These are phyloP conservation scores for Pichia phayaonensis DNA, from an alignment of 805 yeast species.

Conservation along the genomic window DNA sequence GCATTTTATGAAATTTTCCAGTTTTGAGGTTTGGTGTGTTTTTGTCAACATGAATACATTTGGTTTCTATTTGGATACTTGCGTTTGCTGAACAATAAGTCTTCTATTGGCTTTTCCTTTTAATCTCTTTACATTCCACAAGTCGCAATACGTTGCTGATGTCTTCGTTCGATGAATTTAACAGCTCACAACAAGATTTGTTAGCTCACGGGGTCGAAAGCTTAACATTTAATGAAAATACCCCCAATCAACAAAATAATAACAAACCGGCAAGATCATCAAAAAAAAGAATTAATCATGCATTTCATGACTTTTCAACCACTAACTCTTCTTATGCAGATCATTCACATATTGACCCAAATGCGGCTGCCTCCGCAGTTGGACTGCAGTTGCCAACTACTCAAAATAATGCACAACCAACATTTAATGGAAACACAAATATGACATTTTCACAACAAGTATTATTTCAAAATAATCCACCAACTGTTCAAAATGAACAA, in stretches of 20 bases:
- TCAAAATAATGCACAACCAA: neutral
- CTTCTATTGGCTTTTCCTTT: neutral
- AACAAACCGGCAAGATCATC: slow-evolving; percentile 1
- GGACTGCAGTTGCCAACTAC: slow-evolving; percentile 16
- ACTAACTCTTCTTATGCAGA: neutral
- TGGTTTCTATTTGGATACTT: neutral
- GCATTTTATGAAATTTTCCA: neutral
- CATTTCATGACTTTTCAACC: slow-evolving; percentile 21
- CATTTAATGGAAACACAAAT: neutral
- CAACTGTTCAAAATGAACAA: neutral
- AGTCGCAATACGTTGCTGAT: neutral
- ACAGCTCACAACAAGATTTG: slow-evolving; percentile 8
- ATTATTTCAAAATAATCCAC: neutral
- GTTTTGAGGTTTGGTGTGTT: neutral
- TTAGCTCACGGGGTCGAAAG: slow-evolving; percentile 13
- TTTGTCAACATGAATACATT: neutral
- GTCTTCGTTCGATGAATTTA: slow-evolving; percentile 1
- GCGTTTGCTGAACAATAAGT: neutral
- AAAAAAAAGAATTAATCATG: slow-evolving; percentile 22
- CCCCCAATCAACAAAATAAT: neutral
- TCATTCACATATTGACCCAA: slow-evolving; percentile 22
- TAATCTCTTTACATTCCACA: neutral
- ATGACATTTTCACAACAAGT: neutral
- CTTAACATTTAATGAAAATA: slow-evolving; percentile 5
- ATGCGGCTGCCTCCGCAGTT: slow-evolving; percentile 26